Conservation (phyloP, 225 moss, liverwort and hornwort genomes). For the Bryum argenteum region DNA sequence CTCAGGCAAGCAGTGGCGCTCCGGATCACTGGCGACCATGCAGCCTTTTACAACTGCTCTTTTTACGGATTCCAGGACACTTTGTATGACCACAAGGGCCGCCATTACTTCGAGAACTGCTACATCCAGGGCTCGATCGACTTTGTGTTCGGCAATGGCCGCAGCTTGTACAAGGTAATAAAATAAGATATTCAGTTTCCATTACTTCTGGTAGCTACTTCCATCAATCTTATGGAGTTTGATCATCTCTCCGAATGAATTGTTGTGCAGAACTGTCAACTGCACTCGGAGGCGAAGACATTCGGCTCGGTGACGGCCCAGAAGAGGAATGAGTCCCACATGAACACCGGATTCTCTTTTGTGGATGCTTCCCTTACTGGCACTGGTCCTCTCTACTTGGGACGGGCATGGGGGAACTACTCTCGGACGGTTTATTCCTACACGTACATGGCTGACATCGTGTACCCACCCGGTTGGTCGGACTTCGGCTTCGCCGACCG, state of each 20-base stretch:
- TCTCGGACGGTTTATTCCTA: conserved; percentile 74
- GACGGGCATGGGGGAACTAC: conserved; percentile 86
- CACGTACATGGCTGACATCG: conserved; percentile 70
- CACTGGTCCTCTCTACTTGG: conserved; percentile 66
- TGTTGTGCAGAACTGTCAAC: conserved; percentile 54
- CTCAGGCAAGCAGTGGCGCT: conserved; percentile 71
- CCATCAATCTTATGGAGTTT: neutral
- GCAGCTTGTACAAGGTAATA: conserved; percentile 66
- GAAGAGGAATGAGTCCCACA: conserved; percentile 61
- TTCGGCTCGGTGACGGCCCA: conserved; percentile 79
- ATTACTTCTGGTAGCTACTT: neutral
- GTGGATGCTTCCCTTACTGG: conserved; percentile 64
- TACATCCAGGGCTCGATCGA: conserved; percentile 68
- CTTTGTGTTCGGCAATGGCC: conserved; percentile 75
- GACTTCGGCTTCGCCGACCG: conserved; percentile 68
- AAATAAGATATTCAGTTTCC: neutral
- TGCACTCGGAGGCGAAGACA: conserved; percentile 50
- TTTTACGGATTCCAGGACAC: conserved; percentile 75
- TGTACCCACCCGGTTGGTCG: conserved; percentile 73
- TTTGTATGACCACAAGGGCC: conserved; percentile 70
- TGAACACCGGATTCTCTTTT: conserved; percentile 75
- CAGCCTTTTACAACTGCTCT: conserved; percentile 63
- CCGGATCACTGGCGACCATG: conserved; percentile 65
- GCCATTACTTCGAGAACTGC: conserved; percentile 74
- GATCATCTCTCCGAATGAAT: neutral